Evolutionary conservation across 2,329 filamentous ascomycete species (phyloP).

Genomic region (Fusarium sp.): DNA sequence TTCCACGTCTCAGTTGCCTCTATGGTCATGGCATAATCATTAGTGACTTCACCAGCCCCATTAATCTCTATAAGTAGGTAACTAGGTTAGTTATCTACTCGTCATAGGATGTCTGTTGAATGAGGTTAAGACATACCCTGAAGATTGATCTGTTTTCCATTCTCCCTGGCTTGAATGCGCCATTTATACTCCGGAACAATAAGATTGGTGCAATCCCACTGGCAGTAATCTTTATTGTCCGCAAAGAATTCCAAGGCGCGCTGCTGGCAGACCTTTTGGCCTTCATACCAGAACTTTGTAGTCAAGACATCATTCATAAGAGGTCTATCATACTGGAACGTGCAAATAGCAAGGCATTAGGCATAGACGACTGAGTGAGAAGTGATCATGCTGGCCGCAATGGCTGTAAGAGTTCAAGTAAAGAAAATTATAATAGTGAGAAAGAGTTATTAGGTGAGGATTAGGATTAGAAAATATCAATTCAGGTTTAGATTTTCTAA

Average conservation of each 20-base stretch:
- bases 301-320: slow-evolving; percentile 1
- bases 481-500: too few relatives aligned
- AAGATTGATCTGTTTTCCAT: neutral
- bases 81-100: neutral
- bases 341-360: neutral
- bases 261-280: slow-evolving; percentile 1
- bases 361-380: neutral
- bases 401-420: neutral
- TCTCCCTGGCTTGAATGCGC: neutral
- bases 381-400: neutral
- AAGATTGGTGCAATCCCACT: neutral
- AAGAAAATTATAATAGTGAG: neutral
- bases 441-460: too few relatives aligned
- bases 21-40: neutral
- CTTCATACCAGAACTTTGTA: neutral
- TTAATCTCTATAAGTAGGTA: neutral
- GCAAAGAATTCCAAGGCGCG: slow-evolving; percentile 1
- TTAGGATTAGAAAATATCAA: too few relatives aligned
- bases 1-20: neutral
- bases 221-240: slow-evolving; percentile 2
- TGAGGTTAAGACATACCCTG: neutral
- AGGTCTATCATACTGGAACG: neutral
- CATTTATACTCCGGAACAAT: neutral
- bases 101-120: accelerated
- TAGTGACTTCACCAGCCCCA: neutral